Conservation (phyloP, 208 protist genomes). For the Naegleria fowleri region DNA sequence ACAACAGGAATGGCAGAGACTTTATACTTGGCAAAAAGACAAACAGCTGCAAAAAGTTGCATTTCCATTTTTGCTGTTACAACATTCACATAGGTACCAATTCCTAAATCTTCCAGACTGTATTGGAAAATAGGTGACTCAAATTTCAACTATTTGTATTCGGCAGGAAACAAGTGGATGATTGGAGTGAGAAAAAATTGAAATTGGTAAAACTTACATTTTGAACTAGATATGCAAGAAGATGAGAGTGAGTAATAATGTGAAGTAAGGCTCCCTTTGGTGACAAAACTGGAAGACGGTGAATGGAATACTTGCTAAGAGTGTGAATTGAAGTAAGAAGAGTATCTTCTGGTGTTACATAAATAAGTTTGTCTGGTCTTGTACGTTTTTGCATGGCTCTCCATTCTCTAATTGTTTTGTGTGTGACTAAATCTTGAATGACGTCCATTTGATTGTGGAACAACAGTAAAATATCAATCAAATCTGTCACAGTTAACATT, state of each 20-base stretch:
- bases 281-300: constrained; percentile 15
- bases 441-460: constrained; percentile 7
- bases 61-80: neutral
- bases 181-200: neutral
- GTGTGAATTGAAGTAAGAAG: neutral
- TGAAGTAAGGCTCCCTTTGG: neutral
- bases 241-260: constrained; percentile 23
- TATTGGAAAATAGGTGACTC: constrained; percentile 12
- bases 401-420: constrained; percentile 25
- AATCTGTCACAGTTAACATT: constrained; percentile 31
- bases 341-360: constrained; percentile 10
- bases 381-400: constrained; percentile 19
- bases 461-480: constrained; percentile 23
- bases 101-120: constrained; percentile 2
- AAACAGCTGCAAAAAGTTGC: neutral
- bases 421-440: neutral
- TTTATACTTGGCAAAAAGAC: constrained; percentile 3
- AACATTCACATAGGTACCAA: constrained; percentile 18
- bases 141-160: neutral
- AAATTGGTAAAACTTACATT: neutral
- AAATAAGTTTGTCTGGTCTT: neutral
- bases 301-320: neutral
- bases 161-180: no score
- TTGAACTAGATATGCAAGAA: constrained; percentile 4
- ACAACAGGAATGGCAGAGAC: constrained; percentile 30